Conservation (phyloP, 2,329 filamentous ascomycete genomes). For the Colletotrichum sp. region DNA sequence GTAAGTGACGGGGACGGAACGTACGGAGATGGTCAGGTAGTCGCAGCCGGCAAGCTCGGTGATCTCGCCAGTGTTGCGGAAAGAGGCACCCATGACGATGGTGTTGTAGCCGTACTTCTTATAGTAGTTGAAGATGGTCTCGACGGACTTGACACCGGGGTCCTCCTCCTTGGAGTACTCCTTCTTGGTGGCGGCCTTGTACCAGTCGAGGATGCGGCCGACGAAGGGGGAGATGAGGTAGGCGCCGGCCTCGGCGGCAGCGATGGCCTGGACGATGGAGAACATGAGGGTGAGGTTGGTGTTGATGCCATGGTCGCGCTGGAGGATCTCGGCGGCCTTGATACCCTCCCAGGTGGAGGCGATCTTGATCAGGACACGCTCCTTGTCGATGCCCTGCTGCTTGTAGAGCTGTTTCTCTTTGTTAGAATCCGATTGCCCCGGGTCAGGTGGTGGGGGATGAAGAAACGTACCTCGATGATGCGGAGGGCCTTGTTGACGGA, state of each 20-base stretch:
- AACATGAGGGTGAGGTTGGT: conserved; percentile 99
- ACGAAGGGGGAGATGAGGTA: conserved; percentile 99
- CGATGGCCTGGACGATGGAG: conserved; percentile 92
- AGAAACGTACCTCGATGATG: conserved; percentile 81
- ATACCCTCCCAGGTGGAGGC: conserved; percentile 99
- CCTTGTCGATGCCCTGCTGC: conserved; percentile 87
- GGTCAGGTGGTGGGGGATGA: too few relatives aligned
- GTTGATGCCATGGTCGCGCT: conserved; percentile 96
- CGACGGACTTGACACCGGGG: conserved; percentile 93
- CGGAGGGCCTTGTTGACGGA: conserved; percentile 95
- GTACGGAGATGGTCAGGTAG: conserved; percentile 95
- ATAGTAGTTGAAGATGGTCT: conserved; percentile 99
- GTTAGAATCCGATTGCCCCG: conserved; percentile 18
- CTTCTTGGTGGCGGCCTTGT: conserved; percentile 95
- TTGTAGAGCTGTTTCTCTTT: conserved; percentile 78
- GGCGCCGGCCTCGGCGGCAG: conserved; percentile 90
- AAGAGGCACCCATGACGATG: conserved; percentile 99
- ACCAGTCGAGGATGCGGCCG: conserved; percentile 99
- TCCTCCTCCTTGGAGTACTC: conserved; percentile 89
- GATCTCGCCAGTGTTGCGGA: conserved; percentile 96
- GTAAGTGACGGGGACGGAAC: conserved; percentile 34
- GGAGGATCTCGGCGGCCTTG: conserved; percentile 96
- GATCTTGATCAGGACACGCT: conserved; percentile 97
- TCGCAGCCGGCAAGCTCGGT: conserved; percentile 98
- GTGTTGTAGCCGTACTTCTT: conserved; percentile 99